Base-by-base conservation (phyloP, 371 early-diverging fungal species). In the Batkoa obscura region DNA sequence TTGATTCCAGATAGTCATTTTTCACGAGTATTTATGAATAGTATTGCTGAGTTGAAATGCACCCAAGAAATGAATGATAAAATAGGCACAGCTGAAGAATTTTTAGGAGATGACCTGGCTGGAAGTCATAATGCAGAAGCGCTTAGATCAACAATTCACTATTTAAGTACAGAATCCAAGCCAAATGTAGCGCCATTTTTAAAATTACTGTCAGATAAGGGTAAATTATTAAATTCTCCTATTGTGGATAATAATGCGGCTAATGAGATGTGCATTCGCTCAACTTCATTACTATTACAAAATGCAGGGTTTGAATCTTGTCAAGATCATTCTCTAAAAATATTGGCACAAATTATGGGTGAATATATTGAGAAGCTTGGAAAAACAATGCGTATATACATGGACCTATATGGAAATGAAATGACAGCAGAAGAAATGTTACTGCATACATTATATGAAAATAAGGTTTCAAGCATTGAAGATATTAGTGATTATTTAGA, bases 281-380 rank as follows among this genome's bases (percentile, higher is more conserved):
- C 76, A 2, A 64, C 73, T 3, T 68, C 81, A 0, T 75, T 80
- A 58, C 59, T 91, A 37, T 70, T 91, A 37, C 72, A 80, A 43
- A 91, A 94, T 63, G 74, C 84, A 33, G 95, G 95, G 10, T 94
- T 92, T 70, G 92, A 94, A 62, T 12, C 78, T 62, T 65, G 77
- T 62, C 62, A 79, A 61, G 50, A 61, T 58, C 65, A 62, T 17
- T 86, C 90, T 17, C 59, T 90, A 57, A 67, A 78, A 39, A 72
- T 85, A n/a, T 58, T 90, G 51, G 79, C 82, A 17, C 92, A 90
- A 57, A 70, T 89, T 30, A 73, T 79, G 30, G 68, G 69, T 38
- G 82, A 90, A 49, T 88, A 84, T 60, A 65, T 95, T 38, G 46
- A 70, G 43, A 92, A 86, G 60, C 68, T 93, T 23, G 92, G 91